Evolutionary conservation across 495 filamentous ascomycete species (phyloP).

Genomic region (Aspergillus baeticus): DNA sequence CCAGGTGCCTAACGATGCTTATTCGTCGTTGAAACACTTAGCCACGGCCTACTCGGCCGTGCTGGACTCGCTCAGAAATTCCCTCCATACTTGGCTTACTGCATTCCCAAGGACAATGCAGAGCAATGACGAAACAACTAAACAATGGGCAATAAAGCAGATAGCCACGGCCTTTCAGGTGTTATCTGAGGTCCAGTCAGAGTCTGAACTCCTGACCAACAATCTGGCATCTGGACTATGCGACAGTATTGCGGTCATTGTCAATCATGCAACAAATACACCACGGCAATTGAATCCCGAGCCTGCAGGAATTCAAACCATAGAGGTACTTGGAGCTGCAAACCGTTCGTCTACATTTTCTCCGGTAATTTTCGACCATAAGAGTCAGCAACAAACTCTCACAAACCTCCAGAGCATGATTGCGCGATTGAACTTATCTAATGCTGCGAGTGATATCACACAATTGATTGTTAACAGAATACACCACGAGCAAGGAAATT

Average conservation of each 20-base stretch:
- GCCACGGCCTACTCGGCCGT: constrained; percentile 62
- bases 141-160: constrained; percentile 67
- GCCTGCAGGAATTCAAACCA: constrained; percentile 17
- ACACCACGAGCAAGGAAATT: constrained; percentile 50
- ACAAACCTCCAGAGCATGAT: constrained; percentile 49
- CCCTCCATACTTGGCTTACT: constrained; percentile 76
- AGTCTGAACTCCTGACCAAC: constrained; percentile 67
- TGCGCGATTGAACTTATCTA: constrained; percentile 36
- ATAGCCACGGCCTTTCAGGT: constrained; percentile 72
- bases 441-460: constrained; percentile 46
- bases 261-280: constrained; percentile 26
- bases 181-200: constrained; percentile 61
- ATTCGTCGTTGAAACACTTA: constrained; percentile 53
- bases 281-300: constrained; percentile 30
- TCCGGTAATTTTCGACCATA: constrained; percentile 61
- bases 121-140: constrained; percentile 74
- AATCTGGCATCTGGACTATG: constrained; percentile 57
- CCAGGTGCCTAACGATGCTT: constrained; percentile 35
- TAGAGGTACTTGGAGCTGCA: constrained; percentile 25
- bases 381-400: constrained; percentile 63
- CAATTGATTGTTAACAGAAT: constrained; percentile 59
- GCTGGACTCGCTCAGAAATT: constrained; percentile 65
- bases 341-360: constrained; percentile 45
- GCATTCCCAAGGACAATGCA: constrained; percentile 82
- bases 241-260: constrained; percentile 43